phyloP scores from a whole-genome alignment of 1,139 yeast species.

The Hemisphaericaspora xylofermentans region DNA sequence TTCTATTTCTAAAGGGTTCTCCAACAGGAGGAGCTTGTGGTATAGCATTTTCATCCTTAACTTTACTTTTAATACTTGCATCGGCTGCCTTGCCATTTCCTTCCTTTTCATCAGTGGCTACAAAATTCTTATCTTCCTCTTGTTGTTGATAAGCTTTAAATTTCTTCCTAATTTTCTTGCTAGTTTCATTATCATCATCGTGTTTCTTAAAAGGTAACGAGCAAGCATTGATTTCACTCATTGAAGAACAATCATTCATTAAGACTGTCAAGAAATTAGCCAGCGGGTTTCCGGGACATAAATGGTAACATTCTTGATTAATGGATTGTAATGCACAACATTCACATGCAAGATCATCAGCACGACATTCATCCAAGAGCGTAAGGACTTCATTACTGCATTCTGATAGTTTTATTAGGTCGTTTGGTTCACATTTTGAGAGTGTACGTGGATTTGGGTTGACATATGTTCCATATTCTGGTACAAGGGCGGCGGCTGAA shows the following conservation, averaged over 20 bases:
- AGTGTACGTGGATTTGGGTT: slow-evolving; percentile 47
- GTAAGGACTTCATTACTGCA: slow-evolving; percentile 49
- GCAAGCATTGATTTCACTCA: slow-evolving; percentile 53
- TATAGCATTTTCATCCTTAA: slow-evolving; percentile 2
- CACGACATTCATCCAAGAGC: slow-evolving; percentile 47
- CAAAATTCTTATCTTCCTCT: background rate
- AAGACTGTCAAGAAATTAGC: slow-evolving; percentile 47
- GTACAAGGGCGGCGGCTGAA: background rate
- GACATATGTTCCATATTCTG: slow-evolving; percentile 41
- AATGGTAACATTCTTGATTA: slow-evolving; percentile 42
- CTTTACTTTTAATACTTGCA: slow-evolving; percentile 10
- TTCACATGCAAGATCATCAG: slow-evolving; percentile 55
- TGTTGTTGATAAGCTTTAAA: background rate
- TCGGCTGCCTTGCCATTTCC: slow-evolving; percentile 8
- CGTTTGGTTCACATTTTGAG: slow-evolving; percentile 39
- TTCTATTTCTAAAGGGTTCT: slow-evolving; percentile 11
- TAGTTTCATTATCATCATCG: slow-evolving; percentile 16
- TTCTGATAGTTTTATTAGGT: slow-evolving; percentile 37
- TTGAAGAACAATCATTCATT: slow-evolving; percentile 43
- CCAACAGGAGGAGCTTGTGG: background rate
- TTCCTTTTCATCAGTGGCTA: slow-evolving; percentile 2
- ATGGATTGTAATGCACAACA: slow-evolving; percentile 55
- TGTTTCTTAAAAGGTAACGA: slow-evolving; percentile 47
- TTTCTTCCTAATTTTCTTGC: slow-evolving; percentile 2
- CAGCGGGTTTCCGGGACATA: slow-evolving; percentile 50